Percentiles rank a stretch among this genome's conserved stretches.
Evolutionary conservation across 75 land plant species (phyloP).

Genomic region (Azolla pinnata): DNA sequence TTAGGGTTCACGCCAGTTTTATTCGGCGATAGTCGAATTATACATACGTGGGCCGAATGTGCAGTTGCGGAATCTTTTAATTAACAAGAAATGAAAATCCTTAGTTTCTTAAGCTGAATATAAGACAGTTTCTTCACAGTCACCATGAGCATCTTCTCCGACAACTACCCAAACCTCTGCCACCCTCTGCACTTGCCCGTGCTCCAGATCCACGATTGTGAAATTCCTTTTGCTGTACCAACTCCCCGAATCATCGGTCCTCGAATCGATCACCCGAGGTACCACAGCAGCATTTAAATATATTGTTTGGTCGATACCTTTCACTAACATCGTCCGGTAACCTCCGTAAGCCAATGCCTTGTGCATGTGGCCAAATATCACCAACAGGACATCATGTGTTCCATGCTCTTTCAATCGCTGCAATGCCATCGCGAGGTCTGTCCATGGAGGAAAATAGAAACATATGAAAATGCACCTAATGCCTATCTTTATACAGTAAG

Average conservation of each 20-base stretch:
- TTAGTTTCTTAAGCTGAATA: too few species aligned
- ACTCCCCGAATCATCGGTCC: conserved; percentile 6
- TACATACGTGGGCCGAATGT: too few species aligned
- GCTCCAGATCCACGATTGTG: conserved; percentile 39
- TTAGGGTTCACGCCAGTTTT: too few species aligned
- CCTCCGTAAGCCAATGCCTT: conserved; percentile 45
- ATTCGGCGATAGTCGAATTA: too few species aligned
- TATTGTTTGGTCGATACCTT: conserved; percentile 36
- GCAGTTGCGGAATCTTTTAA: too few species aligned
- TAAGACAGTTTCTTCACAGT: not conserved
- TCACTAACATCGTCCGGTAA: conserved; percentile 63
- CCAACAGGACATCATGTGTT: conserved; percentile 43
- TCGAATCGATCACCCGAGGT: conserved; percentile 45
- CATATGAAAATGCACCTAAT: not conserved
- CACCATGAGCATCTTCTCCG: conserved; percentile 12
- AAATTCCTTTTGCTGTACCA: conserved; percentile 39
- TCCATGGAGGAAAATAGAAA: conserved; percentile 6
- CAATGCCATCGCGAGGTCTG: conserved; percentile 79
- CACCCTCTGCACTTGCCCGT: conserved; percentile 36
- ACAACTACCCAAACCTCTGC: conserved; percentile 62
- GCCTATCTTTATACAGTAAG: too few species aligned
- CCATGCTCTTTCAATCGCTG: conserved; percentile 40
- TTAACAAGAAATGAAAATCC: too few species aligned
- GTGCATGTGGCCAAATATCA: conserved; percentile 98
- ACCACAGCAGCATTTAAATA: conserved; percentile 93